phyloP scores from a whole-genome alignment of 2,329 filamentous ascomycete species.

The Monilinia polystroma region DNA sequence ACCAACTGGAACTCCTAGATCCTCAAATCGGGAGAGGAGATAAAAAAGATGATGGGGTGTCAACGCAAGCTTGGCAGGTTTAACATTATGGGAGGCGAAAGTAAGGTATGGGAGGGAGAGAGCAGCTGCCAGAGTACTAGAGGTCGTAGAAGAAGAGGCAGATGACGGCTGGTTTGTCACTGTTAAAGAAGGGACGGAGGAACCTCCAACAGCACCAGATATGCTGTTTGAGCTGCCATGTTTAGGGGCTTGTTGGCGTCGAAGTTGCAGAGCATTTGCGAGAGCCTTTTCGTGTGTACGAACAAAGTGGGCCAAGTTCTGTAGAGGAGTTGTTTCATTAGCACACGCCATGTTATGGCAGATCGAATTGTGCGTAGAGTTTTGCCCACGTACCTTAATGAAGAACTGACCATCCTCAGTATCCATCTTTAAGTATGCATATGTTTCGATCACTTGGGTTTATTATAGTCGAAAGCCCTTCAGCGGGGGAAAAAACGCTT shows the following conservation, averaged over 20 bases:
- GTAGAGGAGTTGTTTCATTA: constrained; percentile 28
- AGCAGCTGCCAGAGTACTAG: constrained; percentile 75
- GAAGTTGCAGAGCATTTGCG: constrained; percentile 89
- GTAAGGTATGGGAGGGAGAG: constrained; percentile 82
- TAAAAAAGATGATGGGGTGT: constrained; percentile 98
- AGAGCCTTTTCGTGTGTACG: constrained; percentile 96
- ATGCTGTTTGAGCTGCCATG: constrained; percentile 68
- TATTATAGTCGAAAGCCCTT: constrained; percentile 33
- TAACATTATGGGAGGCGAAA: constrained; percentile 81
- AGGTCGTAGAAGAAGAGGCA: constrained; percentile 60
- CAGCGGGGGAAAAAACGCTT: constrained; percentile 26
- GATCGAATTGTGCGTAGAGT: not conserved
- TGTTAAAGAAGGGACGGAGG: constrained; percentile 42
- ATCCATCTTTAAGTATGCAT: constrained; percentile 54
- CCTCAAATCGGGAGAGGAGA: constrained; percentile 90
- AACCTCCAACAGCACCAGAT: constrained; percentile 54
- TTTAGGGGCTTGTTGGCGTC: constrained; percentile 66
- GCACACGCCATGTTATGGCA: constrained; percentile 21
- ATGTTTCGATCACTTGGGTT: constrained; percentile 30
- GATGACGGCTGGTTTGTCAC: constrained; percentile 63
- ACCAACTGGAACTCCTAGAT: constrained; percentile 83
- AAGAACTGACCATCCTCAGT: constrained; percentile 89
- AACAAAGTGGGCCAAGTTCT: constrained; percentile 96
- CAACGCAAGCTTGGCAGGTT: constrained; percentile 86
- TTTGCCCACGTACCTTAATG: constrained; percentile 65